Evolutionary conservation across 169 alveolate species (phyloP), one percentile per base, ranked within the genome.

Genomic region (Theileria annulata): DNA sequence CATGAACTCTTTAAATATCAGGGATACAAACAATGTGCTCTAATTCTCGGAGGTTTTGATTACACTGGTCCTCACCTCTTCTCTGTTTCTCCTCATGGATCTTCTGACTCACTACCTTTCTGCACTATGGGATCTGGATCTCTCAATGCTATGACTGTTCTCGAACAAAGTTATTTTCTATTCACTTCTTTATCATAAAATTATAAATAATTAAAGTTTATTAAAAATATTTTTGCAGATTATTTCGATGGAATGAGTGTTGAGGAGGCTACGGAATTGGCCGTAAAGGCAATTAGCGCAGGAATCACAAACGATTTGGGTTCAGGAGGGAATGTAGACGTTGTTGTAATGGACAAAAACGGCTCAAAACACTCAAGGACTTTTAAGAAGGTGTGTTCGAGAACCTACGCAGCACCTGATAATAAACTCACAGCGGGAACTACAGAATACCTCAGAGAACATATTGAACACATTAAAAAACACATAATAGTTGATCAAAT

Each of bases 101-200:
- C 96, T 71, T 91, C 95, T 42, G 90, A 91, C 73, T 87, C 94
- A 30, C 77, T 92, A 42, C 99, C 99, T 27, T 98, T 92, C 78
- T 87, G 97, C 13, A 94, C 99, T n/a, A 94, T 96, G 96, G 99
- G 99, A 23, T 95, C 99, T 62, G 99, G 99, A 51, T 93, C 98
- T 35, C 91, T 97, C 60, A 97, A 96, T 81, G 99, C 99, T 28
- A 96, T 95, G 96, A 94, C 98, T 30, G 95, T 97, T 35, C 89
- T 97, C 66, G 99, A 98, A 85, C 93, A 98, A 74, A 83, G 88
- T 81, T 2, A 19, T 79, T 66, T 74, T 6, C 4, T 15, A 47
- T n/a, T 3, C 51, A 47, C 21, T 42, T 54, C 9, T 0, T 13
- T 30, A 30, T 66, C 8, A 6, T 23, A 23, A 3, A 10, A 42